Evolutionary conservation across 2,329 filamentous ascomycete species (phyloP).

Genomic region (Neoscytalidium dimidiatum): DNA sequence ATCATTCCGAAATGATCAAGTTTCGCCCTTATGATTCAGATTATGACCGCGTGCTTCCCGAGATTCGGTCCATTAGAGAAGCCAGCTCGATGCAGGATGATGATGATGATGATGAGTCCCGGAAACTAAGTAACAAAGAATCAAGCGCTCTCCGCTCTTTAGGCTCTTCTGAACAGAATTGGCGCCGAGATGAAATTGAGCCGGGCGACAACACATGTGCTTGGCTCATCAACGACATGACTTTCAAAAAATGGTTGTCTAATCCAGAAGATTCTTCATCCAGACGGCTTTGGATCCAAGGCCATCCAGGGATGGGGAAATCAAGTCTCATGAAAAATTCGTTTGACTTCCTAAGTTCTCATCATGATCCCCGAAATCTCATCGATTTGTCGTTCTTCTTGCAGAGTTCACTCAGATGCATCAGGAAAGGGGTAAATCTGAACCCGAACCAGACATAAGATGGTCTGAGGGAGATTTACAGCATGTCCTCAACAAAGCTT

Average conservation of each 20-base stretch:
- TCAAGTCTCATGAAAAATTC: not conserved
- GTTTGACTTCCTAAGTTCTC: not conserved
- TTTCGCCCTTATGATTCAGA: not conserved
- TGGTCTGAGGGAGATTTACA: not conserved
- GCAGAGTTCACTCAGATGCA: not conserved
- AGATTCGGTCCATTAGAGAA: not conserved
- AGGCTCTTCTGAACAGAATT: not conserved
- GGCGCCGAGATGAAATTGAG: not conserved
- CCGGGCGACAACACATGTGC: not conserved
- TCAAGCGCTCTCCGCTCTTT: not conserved
- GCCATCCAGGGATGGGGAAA: not conserved
- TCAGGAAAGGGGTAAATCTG: not conserved
- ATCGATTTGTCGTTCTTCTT: not conserved
- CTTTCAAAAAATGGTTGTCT: not conserved
- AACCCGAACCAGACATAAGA: not conserved
- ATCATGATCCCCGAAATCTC: not conserved
- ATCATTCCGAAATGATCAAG: not conserved
- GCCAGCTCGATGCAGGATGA: not conserved
- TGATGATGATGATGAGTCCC: not conserved
- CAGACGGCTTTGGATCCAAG: not conserved
- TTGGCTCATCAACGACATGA: not conserved
- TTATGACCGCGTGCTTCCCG: not conserved
- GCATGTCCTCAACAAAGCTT: fast-evolving
- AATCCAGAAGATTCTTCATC: not conserved
- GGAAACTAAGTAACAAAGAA: not conserved